These are phyloP conservation scores for Caryocar brasiliense DNA, from an alignment of 441 rosid genomes.

Conservation along the genomic window DNA sequence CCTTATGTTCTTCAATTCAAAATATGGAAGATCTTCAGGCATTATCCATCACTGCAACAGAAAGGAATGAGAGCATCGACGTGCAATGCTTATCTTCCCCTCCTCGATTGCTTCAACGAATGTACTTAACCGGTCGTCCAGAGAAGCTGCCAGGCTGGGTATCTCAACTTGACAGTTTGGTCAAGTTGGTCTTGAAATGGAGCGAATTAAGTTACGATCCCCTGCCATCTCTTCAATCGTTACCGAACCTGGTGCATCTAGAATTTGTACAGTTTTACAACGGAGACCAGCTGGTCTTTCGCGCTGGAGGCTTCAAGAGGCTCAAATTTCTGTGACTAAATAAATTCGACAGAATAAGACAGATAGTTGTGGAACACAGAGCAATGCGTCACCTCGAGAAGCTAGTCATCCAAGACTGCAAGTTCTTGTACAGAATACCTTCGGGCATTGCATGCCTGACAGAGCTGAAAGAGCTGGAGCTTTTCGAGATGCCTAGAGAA, in stretches of 20 bases:
- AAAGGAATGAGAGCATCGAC: constrained; percentile 21
- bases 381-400: constrained; percentile 31
- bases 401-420: constrained; percentile 26
- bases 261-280: constrained; percentile 29
- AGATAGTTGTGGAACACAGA: constrained; percentile 20
- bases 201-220: constrained; percentile 27
- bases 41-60: constrained; percentile 16
- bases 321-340: constrained; percentile 31
- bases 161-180: constrained; percentile 16
- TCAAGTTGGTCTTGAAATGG: constrained; percentile 27
- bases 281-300: constrained; percentile 22
- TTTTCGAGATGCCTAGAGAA: constrained; percentile 31
- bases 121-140: constrained; percentile 27
- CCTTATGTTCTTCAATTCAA: constrained; percentile 27
- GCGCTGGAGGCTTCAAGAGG: constrained; percentile 21
- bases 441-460: constrained; percentile 29
- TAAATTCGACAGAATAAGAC: constrained; percentile 21
- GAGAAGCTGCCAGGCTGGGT: constrained; percentile 29
- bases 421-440: constrained; percentile 25
- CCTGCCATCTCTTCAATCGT: constrained; percentile 16
- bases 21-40: constrained; percentile 22
- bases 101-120: constrained; percentile 23
- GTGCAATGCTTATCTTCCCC: constrained; percentile 11
- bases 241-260: constrained; percentile 34
- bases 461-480: constrained; percentile 21